Conservation (phyloP, 768 basidiomycete genomes). For the Chlorophyllum brunneum region DNA sequence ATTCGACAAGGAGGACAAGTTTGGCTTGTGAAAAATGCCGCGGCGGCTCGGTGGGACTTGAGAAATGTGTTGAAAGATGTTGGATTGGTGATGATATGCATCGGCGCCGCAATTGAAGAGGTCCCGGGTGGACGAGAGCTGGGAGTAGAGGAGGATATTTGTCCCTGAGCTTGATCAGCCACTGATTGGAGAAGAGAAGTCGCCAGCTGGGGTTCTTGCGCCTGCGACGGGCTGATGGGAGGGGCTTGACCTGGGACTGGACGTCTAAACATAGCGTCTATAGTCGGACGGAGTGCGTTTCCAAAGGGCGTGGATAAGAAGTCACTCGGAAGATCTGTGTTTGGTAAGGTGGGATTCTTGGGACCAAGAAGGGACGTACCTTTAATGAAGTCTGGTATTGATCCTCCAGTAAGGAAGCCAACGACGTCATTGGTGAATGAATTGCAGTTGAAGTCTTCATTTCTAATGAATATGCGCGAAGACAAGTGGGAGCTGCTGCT, state of each 20-base stretch:
- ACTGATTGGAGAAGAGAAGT: constrained; percentile 54
- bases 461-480: not conserved
- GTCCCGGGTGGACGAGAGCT: constrained; percentile 7
- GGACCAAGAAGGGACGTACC: constrained; percentile 34
- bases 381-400: constrained; percentile 79
- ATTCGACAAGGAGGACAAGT: constrained; percentile 77
- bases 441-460: constrained; percentile 88
- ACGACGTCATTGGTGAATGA: constrained; percentile 88
- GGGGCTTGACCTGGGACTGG: constrained; percentile 42
- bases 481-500: not conserved
- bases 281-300: constrained; percentile 79
- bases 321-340: constrained; percentile 68
- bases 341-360: not conserved
- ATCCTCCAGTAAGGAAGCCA: constrained; percentile 81
- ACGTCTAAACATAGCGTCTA: constrained; percentile 82
- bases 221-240: constrained; percentile 21
- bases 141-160: constrained; percentile 18
- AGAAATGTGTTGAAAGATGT: constrained; percentile 69
- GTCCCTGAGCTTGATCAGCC: constrained; percentile 43
- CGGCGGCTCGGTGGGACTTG: constrained; percentile 61
- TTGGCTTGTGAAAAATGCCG: constrained; percentile 78
- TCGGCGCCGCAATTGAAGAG: constrained; percentile 43
- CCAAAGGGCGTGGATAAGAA: constrained; percentile 91
- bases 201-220: constrained; percentile 44
- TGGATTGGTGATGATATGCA: constrained; percentile 72